Percentiles rank a stretch among this genome's conserved stretches.
phyloP scores from a whole-genome alignment of 2,329 filamentous ascomycete species.

The Teratosphaeria destructans region DNA sequence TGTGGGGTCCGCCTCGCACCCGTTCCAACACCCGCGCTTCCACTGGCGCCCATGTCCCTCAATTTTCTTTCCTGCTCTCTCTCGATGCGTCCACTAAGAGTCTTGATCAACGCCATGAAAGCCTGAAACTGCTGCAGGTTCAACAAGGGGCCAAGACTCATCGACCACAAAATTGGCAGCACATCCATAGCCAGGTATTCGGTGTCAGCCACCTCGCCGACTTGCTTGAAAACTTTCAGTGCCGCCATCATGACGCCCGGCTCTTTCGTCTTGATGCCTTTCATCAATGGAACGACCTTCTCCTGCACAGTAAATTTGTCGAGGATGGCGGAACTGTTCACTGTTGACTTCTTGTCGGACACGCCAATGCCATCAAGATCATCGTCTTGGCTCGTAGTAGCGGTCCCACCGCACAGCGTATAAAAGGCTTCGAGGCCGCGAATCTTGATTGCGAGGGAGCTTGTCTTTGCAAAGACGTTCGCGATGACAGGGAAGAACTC shows the following conservation, averaged over 20 bases:
- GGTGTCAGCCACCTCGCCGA: constrained; percentile 70
- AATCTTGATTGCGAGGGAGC: constrained; percentile 88
- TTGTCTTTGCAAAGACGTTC: constrained; percentile 82
- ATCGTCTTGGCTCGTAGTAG: constrained; percentile 42
- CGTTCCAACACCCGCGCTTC: constrained; percentile 30
- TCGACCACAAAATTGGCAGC: constrained; percentile 79
- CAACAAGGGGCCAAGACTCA: constrained; percentile 81
- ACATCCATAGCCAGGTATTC: constrained; percentile 91
- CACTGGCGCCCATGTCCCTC: constrained; percentile 54
- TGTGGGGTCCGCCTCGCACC: not conserved
- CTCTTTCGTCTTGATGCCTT: constrained; percentile 93
- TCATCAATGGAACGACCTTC: constrained; percentile 83
- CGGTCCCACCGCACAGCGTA: constrained; percentile 72
- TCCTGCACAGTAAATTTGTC: constrained; percentile 99
- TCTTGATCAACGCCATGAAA: constrained; percentile 84
- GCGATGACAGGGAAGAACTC: constrained; percentile 91
- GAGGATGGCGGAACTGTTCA: constrained; percentile 54
- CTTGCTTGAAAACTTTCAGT: constrained; percentile 70
- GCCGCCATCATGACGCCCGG: constrained; percentile 95
- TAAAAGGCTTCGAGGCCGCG: constrained; percentile 82
- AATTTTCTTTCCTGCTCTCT: constrained; percentile 81
- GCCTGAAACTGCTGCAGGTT: constrained; percentile 74
- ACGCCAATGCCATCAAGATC: constrained; percentile 62
- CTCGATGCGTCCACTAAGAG: constrained; percentile 68
- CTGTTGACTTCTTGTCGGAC: constrained; percentile 28